These are phyloP conservation scores for Pythium vanterpoolii DNA, from an alignment of 352 stramenopile species.

Conservation along the genomic window DNA sequence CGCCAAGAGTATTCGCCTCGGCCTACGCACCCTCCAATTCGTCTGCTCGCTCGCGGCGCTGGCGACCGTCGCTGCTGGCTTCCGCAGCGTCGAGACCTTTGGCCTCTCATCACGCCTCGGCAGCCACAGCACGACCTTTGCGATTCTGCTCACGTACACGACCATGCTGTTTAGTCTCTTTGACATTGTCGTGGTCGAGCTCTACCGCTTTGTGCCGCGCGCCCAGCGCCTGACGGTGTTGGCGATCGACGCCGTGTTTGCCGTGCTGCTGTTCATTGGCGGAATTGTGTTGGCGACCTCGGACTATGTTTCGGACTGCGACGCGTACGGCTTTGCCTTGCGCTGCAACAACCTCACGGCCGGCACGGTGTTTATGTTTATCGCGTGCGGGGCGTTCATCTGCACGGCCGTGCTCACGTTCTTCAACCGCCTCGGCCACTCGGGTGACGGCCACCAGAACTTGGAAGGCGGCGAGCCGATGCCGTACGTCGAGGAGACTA, in stretches of 20 bases:
- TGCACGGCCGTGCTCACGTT: constrained; percentile 24
- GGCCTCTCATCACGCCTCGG: constrained; percentile 17
- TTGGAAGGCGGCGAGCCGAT: not conserved
- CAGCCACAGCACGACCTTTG: constrained; percentile 41
- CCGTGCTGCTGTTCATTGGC: constrained; percentile 43
- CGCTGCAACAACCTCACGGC: constrained; percentile 50
- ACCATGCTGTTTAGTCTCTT: constrained; percentile 58
- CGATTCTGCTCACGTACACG: constrained; percentile 58
- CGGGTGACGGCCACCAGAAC: not conserved
- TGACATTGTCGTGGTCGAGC: constrained; percentile 43
- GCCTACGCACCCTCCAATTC: constrained; percentile 44
- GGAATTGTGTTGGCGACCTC: constrained; percentile 50
- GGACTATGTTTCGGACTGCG: constrained; percentile 44
- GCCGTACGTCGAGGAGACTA: constrained; percentile 19
- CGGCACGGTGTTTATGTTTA: constrained; percentile 50
- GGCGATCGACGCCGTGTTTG: constrained; percentile 33
- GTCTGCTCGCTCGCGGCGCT: constrained; percentile 55
- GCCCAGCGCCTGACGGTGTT: constrained; percentile 27
- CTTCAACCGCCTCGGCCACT: constrained; percentile 1
- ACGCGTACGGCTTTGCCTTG: constrained; percentile 23
- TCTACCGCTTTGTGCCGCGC: constrained; percentile 36
- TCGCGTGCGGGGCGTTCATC: constrained; percentile 33
- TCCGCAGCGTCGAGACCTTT: constrained; percentile 8
- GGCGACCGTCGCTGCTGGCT: constrained; percentile 37
- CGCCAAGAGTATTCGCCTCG: not conserved